Conservation (phyloP, 2,329 filamentous ascomycete genomes). For the Aspergillus caelatus region DNA sequence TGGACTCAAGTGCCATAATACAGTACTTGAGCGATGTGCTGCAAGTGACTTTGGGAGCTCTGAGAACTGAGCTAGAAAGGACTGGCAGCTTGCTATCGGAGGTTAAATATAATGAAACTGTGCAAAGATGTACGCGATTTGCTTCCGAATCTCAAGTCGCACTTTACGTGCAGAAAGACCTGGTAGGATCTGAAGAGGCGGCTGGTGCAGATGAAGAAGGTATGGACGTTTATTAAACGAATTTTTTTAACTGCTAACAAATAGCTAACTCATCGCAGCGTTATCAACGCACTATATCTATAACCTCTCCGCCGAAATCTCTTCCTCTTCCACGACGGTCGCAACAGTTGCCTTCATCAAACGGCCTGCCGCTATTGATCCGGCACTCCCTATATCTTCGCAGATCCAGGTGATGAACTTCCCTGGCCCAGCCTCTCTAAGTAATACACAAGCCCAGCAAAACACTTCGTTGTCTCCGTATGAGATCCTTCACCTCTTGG, state of each 20-base stretch:
- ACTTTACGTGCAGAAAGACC: conserved; percentile 84
- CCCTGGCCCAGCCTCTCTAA: conserved; percentile 75
- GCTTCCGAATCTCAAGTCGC: conserved; percentile 84
- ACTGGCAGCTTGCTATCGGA: conserved; percentile 81
- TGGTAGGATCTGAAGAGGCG: conserved; percentile 57
- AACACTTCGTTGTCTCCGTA: conserved; percentile 78
- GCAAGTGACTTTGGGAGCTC: conserved; percentile 73
- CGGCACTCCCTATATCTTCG: conserved; percentile 75
- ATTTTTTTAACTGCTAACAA: background rate
- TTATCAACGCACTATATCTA: conserved; percentile 64
- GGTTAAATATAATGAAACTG: conserved; percentile 72
- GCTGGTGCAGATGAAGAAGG: conserved; percentile 43
- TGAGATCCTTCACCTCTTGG: conserved; percentile 86
- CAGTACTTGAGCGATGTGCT: conserved; percentile 73
- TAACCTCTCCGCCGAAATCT: conserved; percentile 78
- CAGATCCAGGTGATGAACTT: conserved; percentile 94
- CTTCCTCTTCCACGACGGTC: conserved; percentile 72
- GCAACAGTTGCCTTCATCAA: conserved; percentile 90
- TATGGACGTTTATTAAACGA: conserved; percentile 31
- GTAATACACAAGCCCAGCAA: conserved; percentile 68
- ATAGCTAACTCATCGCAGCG: conserved; percentile 22
- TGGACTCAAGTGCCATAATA: conserved; percentile 71
- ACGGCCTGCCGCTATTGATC: conserved; percentile 83
- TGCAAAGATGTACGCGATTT: conserved; percentile 86
- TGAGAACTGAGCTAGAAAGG: conserved; percentile 75